Conservation (phyloP, 1,284 basidiomycete genomes). For the Papiliotrema nemorosa region DNA sequence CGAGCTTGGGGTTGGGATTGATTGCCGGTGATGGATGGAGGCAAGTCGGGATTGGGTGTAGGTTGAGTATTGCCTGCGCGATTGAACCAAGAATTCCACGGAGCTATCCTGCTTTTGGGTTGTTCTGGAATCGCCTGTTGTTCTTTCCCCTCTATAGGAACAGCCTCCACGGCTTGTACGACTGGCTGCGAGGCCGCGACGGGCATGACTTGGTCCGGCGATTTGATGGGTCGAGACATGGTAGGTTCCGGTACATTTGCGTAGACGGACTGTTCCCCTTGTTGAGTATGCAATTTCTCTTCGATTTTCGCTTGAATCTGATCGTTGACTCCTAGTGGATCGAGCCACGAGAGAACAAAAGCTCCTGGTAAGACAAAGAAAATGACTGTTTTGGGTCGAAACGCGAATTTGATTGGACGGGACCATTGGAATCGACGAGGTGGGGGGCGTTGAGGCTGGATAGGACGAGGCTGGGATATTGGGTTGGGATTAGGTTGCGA, state of each 20-base stretch:
- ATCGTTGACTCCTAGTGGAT: constrained; percentile 6
- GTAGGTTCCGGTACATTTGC: no score
- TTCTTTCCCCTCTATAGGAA: not conserved
- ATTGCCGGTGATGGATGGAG: not conserved
- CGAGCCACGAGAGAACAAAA: not conserved
- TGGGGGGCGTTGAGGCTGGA: not conserved
- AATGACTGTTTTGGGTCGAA: constrained; percentile 2
- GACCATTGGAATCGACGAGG: constrained; percentile 1
- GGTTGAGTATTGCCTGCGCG: not conserved
- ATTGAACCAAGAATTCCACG: not conserved
- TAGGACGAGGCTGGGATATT: not conserved
- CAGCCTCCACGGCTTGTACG: not conserved
- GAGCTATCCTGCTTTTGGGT: no score
- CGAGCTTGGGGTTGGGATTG: not conserved
- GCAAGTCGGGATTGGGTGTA: no score
- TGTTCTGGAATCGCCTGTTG: not conserved
- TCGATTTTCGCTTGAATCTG: constrained; percentile 1
- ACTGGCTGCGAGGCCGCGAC: not conserved
- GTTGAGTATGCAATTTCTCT: not conserved
- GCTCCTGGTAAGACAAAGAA: constrained; percentile 1
- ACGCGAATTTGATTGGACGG: not conserved
- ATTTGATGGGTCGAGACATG: no score
- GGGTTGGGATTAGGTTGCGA: no score
- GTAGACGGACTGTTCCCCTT: not conserved
- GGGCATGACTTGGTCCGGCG: no score